Evolutionary conservation across 495 filamentous ascomycete genomes (phyloP), one percentile per base, ranked within the genome.

Genomic region (Penicillium turbatum): DNA sequence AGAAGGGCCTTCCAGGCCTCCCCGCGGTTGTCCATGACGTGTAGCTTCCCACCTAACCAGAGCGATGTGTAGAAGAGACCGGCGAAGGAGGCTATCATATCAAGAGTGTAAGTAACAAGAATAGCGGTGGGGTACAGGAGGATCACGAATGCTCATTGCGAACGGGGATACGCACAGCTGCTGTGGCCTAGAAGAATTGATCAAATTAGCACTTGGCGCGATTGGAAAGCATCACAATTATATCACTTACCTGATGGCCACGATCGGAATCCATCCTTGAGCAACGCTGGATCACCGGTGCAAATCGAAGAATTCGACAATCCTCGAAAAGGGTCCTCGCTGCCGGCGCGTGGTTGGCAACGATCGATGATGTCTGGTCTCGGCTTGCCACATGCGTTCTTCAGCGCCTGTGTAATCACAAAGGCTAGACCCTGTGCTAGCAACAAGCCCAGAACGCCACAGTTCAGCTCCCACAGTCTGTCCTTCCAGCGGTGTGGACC

Each of bases 341-440:
- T 65, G 41, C 73, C 52, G 31, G 56, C 24, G 36, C 64, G 41
- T 13, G 85, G 86, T 51, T 80, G 68, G 65, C 88, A 89, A 45
- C 89, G 78, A 51, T 76, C 79, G 29, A 95, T 83, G 6, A 95
- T 66, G 74, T 95, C 90, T 0, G 90, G 90, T 54, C 90, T 72
- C 9, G 90, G 90, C 65, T 93, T 95, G 34, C 90, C 90, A 56
- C 87, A 89, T 2, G 88, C 77, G 69, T 90, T 93, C 75, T 95
- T 95, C 70, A 95, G 80, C 11, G 82, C 86, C 39, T 87, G 86
- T 3, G 88, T 92, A 35, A 93, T 85, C 39, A 90, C 79, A 72
- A 89, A 92, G 1, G 86, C 76, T 10, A 82, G 68, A 27, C 79
- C 80, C 21, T 86, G 74, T 11, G 86, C 84, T 12, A 93, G 71